A percentile compares a stretch with the other conserved stretches of the same genome.
Conservation (phyloP, 768 basidiomycete species). For the Hemileccinum impolitum region DNA sequence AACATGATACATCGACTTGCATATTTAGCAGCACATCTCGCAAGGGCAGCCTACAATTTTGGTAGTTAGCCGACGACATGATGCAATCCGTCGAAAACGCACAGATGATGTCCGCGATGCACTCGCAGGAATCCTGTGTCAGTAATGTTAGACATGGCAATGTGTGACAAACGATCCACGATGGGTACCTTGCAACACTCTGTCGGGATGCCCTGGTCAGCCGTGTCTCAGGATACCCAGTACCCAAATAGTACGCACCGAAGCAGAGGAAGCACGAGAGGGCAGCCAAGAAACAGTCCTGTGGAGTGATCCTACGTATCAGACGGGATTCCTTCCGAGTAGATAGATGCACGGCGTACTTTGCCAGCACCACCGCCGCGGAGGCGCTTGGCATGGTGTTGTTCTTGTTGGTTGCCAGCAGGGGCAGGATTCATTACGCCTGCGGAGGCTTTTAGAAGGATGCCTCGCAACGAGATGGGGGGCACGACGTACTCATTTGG, state of each 20-base stretch:
- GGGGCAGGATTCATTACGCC: constrained; percentile 47
- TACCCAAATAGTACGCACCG: constrained; percentile 40
- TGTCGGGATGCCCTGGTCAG: constrained; percentile 19
- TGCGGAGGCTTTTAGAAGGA: constrained; percentile 11
- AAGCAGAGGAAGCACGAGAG: constrained; percentile 72
- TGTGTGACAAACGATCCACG: not conserved
- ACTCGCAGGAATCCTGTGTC: constrained; percentile 66
- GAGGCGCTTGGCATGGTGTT: constrained; percentile 49
- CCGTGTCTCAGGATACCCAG: not conserved
- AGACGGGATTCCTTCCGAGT: not conserved
- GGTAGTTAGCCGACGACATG: not conserved
- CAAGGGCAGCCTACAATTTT: constrained; percentile 63
- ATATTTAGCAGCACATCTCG: constrained; percentile 65
- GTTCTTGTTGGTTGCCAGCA: constrained; percentile 39
- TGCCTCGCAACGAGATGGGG: no score
- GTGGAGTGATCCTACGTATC: not conserved
- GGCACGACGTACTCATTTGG: constrained; percentile 62
- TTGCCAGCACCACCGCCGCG: constrained; percentile 71
- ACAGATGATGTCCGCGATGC: constrained; percentile 69
- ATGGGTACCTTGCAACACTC: constrained; percentile 65
- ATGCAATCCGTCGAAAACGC: constrained; percentile 22
- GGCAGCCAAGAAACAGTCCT: constrained; percentile 67
- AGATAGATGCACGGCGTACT: constrained; percentile 33
- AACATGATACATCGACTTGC: constrained; percentile 3
- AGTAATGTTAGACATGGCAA: not conserved